Conservation (phyloP, 176 grass and related monocot species). For the Oryza meyeriana region DNA sequence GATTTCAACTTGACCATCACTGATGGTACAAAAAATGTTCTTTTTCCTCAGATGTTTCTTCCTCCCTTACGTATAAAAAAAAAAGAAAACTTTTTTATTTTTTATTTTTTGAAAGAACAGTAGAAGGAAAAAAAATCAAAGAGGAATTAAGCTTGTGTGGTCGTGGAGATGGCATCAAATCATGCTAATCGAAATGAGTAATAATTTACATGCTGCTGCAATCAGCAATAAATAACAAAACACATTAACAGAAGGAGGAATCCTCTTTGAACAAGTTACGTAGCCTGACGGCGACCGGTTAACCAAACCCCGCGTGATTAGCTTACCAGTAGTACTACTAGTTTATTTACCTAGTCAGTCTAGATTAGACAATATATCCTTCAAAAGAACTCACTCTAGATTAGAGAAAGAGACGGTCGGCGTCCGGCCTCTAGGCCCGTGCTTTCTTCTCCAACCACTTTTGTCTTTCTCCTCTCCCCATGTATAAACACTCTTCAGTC, state of each 20-base stretch:
- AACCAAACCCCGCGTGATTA: slow-evolving; percentile 22
- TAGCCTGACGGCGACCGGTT: slow-evolving; percentile 24
- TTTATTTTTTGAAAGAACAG: background rate
- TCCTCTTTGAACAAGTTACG: slow-evolving; percentile 10
- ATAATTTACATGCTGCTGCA: background rate
- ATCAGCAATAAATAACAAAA: background rate
- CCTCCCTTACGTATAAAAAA: background rate
- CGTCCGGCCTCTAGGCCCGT: slow-evolving; percentile 22
- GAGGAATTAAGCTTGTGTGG: background rate
- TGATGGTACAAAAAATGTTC: background rate
- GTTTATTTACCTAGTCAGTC: background rate
- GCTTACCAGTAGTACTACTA: background rate
- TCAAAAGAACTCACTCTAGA: background rate
- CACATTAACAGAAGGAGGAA: background rate
- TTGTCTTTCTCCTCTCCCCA: background rate
- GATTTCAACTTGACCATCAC: background rate
- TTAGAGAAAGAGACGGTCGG: background rate
- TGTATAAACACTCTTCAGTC: background rate
- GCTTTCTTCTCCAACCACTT: background rate
- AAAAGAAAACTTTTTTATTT: too few species aligned
- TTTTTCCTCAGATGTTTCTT: background rate
- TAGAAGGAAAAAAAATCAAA: background rate
- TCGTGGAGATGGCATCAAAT: background rate
- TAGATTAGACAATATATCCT: background rate
- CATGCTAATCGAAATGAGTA: background rate